Conservation (phyloP, 768 basidiomycete genomes). For the Crucibulum laeve region DNA sequence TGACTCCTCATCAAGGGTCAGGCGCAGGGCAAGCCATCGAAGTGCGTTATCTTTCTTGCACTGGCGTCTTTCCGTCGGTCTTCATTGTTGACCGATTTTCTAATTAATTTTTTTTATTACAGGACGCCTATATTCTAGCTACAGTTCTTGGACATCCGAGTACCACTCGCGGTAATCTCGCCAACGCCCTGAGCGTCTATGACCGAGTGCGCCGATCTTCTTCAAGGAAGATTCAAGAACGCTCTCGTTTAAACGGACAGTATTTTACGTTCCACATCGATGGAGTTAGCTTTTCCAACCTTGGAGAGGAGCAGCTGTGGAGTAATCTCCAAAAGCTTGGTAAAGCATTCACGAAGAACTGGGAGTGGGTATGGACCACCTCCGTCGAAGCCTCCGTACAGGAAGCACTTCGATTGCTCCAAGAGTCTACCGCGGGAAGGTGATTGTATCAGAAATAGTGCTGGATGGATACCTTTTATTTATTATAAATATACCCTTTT, state of each 20-base stretch:
- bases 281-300: slow-evolving; percentile 22
- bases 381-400: slow-evolving; percentile 36
- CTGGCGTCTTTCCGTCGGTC: background rate
- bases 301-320: slow-evolving; percentile 21
- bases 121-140: slow-evolving; percentile 50
- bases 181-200: slow-evolving; percentile 39
- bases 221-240: slow-evolving; percentile 30
- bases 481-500: background rate
- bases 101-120: slow-evolving; percentile 18
- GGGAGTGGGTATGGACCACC: slow-evolving; percentile 62
- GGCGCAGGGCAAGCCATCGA: slow-evolving; percentile 59
- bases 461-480: background rate
- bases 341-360: slow-evolving; percentile 39
- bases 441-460: background rate
- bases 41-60: slow-evolving; percentile 19
- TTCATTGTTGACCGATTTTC: slow-evolving; percentile 26
- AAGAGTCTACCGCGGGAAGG: slow-evolving; percentile 2
- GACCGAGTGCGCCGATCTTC: slow-evolving; percentile 47
- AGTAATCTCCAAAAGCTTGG: slow-evolving; percentile 34
- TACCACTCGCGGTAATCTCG: slow-evolving; percentile 33
- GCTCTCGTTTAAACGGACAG: slow-evolving; percentile 35
- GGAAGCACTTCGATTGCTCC: slow-evolving; percentile 30
- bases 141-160: slow-evolving; percentile 39
- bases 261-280: slow-evolving; percentile 33
- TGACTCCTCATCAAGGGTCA: slow-evolving; percentile 51